Base-by-base conservation (phyloP, 1,139 yeast genomes). In the Kodamaea anthophila region DNA sequence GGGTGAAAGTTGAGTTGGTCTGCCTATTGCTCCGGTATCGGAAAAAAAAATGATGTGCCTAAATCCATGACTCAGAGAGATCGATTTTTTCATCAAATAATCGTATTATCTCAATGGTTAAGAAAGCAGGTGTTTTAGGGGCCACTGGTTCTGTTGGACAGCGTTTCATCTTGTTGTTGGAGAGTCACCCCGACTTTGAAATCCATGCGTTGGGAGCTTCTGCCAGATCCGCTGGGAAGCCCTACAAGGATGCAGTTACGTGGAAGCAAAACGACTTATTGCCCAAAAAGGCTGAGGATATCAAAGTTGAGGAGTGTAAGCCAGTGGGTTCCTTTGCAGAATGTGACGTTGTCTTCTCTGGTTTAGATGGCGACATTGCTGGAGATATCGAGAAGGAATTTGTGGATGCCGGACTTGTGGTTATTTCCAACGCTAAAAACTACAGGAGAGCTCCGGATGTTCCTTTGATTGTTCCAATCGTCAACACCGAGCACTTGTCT, bases 71-170 rank as follows among this genome's bases (percentile, higher is more conserved):
- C 22, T 28, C 30, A 28, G n/a, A n/a, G n/a, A n/a, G n/a, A n/a
- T n/a, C n/a, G n/a, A 18, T 14, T 13, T 21, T 22, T 22, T 15
- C 16, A 14, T 23, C 15, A 10, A 10, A 14, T 5, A 15, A 18
- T 15, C 11, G 21, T 20, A 26, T 20, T 26, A 16, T 22, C 11
- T 13, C 23, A 18, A 28, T 28, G 31, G 31, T 24, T 20, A 71
- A 60, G 43, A 74, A 71, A 55, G 80, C 78, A 11, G 98, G 98
- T 63, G 96, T 91, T 46, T 69, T 91, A 42, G 98, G 98, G 32
- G 97, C 97, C 44, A 88, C 97, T 13, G 98, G 97, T 30, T 81
- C 95, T 24, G 99, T 91, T 26, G 99, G 99, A 32, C 99, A 91
- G 61, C 74, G 98, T 48, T 91, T 91, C 54, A 88, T 91, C 41